phyloP scores from a whole-genome alignment of 2,329 filamentous ascomycete genomes.

The Clarireedia hainanense region DNA sequence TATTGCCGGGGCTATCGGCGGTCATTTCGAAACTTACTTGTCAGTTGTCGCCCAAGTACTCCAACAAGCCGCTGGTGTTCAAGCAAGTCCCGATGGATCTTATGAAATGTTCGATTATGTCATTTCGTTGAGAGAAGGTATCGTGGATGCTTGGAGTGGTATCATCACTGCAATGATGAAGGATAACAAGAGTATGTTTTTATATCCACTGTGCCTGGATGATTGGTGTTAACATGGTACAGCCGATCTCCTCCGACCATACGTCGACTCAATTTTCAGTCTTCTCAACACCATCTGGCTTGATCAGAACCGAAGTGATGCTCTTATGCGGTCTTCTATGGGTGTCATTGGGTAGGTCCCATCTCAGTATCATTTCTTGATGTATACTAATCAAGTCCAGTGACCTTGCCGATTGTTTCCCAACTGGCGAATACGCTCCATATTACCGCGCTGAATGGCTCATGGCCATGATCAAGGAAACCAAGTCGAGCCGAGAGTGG shows the following conservation, averaged over 20 bases:
- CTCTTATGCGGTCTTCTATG: slow-evolving; percentile 88
- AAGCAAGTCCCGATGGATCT: slow-evolving; percentile 67
- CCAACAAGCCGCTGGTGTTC: slow-evolving; percentile 83
- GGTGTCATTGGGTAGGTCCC: slow-evolving; percentile 82
- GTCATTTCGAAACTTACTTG: slow-evolving; percentile 87
- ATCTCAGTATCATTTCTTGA: not conserved
- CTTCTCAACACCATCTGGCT: slow-evolving; percentile 73
- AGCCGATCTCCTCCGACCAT: slow-evolving; percentile 68
- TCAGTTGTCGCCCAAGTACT: slow-evolving; percentile 88
- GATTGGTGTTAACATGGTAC: slow-evolving; percentile 25
- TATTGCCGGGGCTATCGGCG: slow-evolving; percentile 88
- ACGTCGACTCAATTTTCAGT: slow-evolving; percentile 78
- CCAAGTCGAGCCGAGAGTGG: slow-evolving; percentile 82
- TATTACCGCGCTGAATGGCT: slow-evolving; percentile 91
- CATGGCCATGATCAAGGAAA: slow-evolving; percentile 82
- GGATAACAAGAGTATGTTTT: slow-evolving; percentile 61
- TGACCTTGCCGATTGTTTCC: slow-evolving; percentile 90
- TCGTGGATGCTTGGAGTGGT: slow-evolving; percentile 98
- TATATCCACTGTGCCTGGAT: not conserved
- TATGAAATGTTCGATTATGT: slow-evolving; percentile 98
- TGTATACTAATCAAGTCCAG: slow-evolving; percentile 38
- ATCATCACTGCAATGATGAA: slow-evolving; percentile 91
- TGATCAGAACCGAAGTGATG: slow-evolving; percentile 84
- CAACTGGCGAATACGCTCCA: slow-evolving; percentile 74
- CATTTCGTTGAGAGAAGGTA: slow-evolving; percentile 87